Evolutionary conservation across 176 grass and related monocot genomes (phyloP).

Genomic region (Musa troglodytarum): DNA sequence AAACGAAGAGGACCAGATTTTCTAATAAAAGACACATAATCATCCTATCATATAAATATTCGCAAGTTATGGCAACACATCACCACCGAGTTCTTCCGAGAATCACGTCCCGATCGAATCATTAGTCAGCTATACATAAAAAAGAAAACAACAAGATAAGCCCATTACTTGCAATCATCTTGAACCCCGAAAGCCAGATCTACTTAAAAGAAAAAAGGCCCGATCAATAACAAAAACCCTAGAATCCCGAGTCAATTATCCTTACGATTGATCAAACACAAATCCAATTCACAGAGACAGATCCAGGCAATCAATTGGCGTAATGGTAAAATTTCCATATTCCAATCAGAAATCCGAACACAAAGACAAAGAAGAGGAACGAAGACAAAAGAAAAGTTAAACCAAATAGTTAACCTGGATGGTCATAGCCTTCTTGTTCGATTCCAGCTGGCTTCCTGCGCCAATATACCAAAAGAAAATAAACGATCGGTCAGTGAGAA

Average conservation of each 20-base stretch:
- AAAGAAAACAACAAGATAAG: too few species aligned
- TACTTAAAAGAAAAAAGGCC: not conserved
- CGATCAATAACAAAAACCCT: not conserved
- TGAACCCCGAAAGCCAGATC: not conserved
- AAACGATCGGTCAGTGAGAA: not conserved
- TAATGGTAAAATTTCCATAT: not conserved
- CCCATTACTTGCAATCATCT: not conserved
- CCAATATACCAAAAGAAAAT: not conserved
- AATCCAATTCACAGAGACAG: not conserved
- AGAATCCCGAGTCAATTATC: not conserved
- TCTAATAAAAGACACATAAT: too few species aligned
- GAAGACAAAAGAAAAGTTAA: not conserved
- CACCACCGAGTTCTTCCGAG: too few species aligned
- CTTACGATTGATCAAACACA: not conserved
- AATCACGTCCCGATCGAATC: too few species aligned
- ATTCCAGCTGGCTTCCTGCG: slow-evolving; percentile 16
- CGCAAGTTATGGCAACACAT: too few species aligned
- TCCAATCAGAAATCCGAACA: not conserved
- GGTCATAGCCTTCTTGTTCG: slow-evolving; percentile 22
- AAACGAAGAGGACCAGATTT: too few species aligned
- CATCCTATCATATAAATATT: too few species aligned
- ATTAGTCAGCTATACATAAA: too few species aligned
- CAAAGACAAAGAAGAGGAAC: not conserved
- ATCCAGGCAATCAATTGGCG: not conserved
- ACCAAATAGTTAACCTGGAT: slow-evolving; percentile 17